phyloP scores from a whole-genome alignment of 768 basidiomycete species.

The Peribolospora baueri region DNA sequence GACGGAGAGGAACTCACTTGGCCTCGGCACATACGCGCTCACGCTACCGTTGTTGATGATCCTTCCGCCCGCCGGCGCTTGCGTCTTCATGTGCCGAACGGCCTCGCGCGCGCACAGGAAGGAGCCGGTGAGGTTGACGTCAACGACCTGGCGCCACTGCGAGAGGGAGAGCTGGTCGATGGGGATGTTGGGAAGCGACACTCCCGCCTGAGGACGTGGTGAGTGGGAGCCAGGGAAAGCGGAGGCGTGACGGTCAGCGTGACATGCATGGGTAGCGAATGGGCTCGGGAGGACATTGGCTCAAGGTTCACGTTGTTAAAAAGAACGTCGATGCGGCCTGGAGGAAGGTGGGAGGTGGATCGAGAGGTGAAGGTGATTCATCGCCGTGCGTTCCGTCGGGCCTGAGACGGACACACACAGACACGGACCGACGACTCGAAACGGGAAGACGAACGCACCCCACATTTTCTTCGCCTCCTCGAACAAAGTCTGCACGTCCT shows the following conservation, averaged over 20 bases:
- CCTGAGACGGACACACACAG: background rate
- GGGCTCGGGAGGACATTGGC: slow-evolving; percentile 23
- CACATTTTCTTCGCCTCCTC: slow-evolving; percentile 29
- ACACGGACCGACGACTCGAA: too few relatives aligned
- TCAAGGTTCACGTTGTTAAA: slow-evolving; percentile 31
- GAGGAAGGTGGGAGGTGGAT: background rate
- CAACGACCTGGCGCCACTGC: slow-evolving; percentile 36
- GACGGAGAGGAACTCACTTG: slow-evolving; percentile 8
- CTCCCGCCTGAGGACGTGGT: slow-evolving; percentile 31
- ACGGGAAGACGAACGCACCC: slow-evolving; percentile 21
- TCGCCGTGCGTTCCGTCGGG: background rate
- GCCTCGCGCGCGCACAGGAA: slow-evolving; percentile 57
- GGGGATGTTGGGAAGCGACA: slow-evolving; percentile 26
- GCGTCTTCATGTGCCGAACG: slow-evolving; percentile 42
- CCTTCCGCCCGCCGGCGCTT: slow-evolving; percentile 48
- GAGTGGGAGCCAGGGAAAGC: too few relatives aligned
- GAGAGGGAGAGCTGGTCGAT: slow-evolving; percentile 38
- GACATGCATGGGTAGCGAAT: too few relatives aligned
- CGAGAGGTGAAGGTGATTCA: background rate
- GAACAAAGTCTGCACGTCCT: slow-evolving; percentile 37
- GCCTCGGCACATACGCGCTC: slow-evolving; percentile 41
- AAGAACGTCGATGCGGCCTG: slow-evolving; percentile 42
- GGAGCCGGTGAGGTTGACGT: slow-evolving; percentile 43
- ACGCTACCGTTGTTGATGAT: slow-evolving; percentile 66
- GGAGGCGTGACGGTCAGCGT: too few relatives aligned